These are phyloP conservation scores for Planoprotostelium fungivorum DNA, from an alignment of 78 protist genomes.

Conservation along the genomic window DNA sequence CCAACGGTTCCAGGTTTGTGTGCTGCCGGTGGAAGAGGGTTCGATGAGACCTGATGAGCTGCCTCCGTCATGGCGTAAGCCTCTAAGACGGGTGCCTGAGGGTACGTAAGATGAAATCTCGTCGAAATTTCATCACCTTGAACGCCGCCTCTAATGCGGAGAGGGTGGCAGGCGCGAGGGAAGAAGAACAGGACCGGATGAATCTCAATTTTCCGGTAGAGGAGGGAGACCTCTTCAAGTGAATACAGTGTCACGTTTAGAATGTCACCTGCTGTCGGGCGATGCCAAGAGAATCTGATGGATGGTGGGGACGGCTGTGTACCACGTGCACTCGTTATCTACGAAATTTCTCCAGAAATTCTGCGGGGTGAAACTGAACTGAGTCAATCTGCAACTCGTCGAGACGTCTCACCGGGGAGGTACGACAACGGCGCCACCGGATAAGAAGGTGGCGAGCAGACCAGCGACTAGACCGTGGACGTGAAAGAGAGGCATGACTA, in stretches of 20 bases:
- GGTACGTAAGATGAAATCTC: not conserved
- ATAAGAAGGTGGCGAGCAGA: constrained; percentile 32
- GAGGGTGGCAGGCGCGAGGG: constrained; percentile 69
- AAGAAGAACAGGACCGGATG: constrained; percentile 67
- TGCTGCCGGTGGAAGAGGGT: constrained; percentile 59
- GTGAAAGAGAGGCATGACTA: constrained; percentile 77
- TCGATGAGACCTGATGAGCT: constrained; percentile 77
- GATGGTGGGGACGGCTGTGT: constrained; percentile 83
- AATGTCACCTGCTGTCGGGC: constrained; percentile 4
- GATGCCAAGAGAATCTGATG: constrained; percentile 61
- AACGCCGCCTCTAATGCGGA: constrained; percentile 34
- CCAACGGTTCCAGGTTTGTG: constrained; percentile 73
- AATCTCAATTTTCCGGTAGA: constrained; percentile 52
- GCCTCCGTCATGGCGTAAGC: constrained; percentile 87
- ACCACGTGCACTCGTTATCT: constrained; percentile 58
- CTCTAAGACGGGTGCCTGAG: constrained; percentile 74
- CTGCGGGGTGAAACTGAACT: constrained; percentile 43
- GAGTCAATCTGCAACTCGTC: not conserved
- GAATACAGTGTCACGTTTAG: not conserved
- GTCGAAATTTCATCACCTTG: not conserved
- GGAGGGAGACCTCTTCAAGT: not conserved
- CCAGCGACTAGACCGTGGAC: constrained; percentile 80
- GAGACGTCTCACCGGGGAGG: constrained; percentile 12
- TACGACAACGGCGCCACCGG: constrained; percentile 54
- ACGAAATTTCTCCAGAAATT: constrained; percentile 60